Evolutionary conservation across 371 early-diverging fungal species (phyloP), one percentile per base, ranked within the genome.

Genomic region (Rhizopus stolonifer): DNA sequence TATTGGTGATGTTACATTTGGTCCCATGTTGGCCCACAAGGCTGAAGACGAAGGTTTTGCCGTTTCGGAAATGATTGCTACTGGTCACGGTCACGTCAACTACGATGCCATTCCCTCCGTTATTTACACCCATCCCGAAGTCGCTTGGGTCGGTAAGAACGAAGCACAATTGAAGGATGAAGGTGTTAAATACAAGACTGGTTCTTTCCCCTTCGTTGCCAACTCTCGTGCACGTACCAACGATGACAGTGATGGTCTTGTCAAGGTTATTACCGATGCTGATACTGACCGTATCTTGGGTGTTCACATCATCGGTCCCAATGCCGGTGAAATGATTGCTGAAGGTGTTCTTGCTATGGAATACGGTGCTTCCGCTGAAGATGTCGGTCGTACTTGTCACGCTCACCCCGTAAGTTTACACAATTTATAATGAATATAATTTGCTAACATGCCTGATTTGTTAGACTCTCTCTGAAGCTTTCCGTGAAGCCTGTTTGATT

Each of bases 11-110:
- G 96, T 83, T 49, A 95, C 95, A 54, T 85, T 87, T 48, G 98
- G 98, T 46, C 93, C 96, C 49, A 98, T 98, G 98, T 85, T 98
- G 77, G 98, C 98, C 34, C 98, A 98, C 89, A 98, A 98, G 85
- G 97, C 98, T 52, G 98, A 98, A 76, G 98, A 98, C 77, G 98
- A 98, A 77, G 98, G 93, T 72, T 69, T 98, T 61, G 97, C 96
- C 22, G 94, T 90, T 46, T 93, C 88, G 60, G 98, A 98, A 72
- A 85, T 90, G 85, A 88, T 98, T 49, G 85, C 84, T 57, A 84
- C 84, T 55, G 96, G 95, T 39, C 89, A 93, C 69, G 98, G 74
- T 56, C 96, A 96, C 74, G 96, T 98, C 82, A 96, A 98, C 92
- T 98, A 98, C 74, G 86, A 92, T 69, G 95, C 89, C 33, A 93